Base-by-base conservation (phyloP, 306 rosid species). In the Castanea crenata region DNA sequence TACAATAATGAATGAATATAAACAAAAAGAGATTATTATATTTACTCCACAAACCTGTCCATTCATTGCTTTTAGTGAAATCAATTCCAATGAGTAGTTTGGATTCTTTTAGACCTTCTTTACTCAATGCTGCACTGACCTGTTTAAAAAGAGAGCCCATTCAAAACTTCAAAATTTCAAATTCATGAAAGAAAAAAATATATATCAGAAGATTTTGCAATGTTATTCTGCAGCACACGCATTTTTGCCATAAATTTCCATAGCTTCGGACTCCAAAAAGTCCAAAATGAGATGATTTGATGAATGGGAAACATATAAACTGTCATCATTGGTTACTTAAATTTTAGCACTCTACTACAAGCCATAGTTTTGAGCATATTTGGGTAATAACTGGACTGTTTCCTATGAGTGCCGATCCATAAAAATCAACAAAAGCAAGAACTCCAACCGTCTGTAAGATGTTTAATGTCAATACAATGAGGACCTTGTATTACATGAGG, bases 11-110 rank as follows among this genome's bases (percentile, higher is more conserved):
- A 8, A 6, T 67, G 11, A 67, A 46, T 46, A 2, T 46, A 2
- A n/a, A n/a, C n/a, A 46, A 46, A 46, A 46, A 46, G 15, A 11
- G 1, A 9, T 46, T 59, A 41, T 64, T 67, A 63, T 65, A 71
- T 79, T 49, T 44, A 80, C 32, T 49, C 25, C 9, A 89, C 85
- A 29, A 63, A 92, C 97, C 99, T 81, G 97, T 88, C 99, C 97
- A 92, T 75, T 94, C 99, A 79, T 94, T 92, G 88, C 99, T 92
- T 82, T 89, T 94, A 4, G 99, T 94, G 79, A 94, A 94, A 84
- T 94, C 99, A 75, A 94, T 84, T 83, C 97, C 99, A 29, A 94
- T 81, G 68, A 94, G 89, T 71, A 94, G 97, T 86, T 94, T 94
- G 71, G 95, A 92, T 63, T 92, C 91, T 74, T 90, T 95, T 41